A percentile compares a stretch with the other conserved stretches of the same genome.
phyloP scores from a whole-genome alignment of 1,284 basidiomycete genomes.

The Irpex sp. region DNA sequence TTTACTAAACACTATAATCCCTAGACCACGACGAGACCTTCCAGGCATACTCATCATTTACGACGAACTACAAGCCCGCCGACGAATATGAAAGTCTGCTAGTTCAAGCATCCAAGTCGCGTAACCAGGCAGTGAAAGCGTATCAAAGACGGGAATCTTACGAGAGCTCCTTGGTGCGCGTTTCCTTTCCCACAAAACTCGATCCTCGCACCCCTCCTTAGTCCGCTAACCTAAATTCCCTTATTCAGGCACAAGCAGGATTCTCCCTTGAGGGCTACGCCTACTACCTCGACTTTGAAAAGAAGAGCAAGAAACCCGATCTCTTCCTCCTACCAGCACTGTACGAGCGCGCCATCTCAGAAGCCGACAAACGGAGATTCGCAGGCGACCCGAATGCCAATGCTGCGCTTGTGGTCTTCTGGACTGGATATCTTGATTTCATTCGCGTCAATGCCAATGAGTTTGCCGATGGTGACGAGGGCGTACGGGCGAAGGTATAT shows the following conservation, averaged over 20 bases:
- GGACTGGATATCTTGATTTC: conserved; percentile 58
- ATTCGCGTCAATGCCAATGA: conserved; percentile 35
- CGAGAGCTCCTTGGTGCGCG: conserved; percentile 51
- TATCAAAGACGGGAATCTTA: conserved; percentile 57
- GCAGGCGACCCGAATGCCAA: conserved; percentile 49
- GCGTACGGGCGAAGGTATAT: conserved; percentile 36
- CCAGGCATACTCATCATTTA: conserved; percentile 82
- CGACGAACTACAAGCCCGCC: conserved; percentile 68
- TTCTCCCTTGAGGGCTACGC: conserved; percentile 57
- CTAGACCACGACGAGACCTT: conserved; percentile 73
- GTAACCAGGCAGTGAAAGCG: conserved; percentile 51
- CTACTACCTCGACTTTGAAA: conserved; percentile 61
- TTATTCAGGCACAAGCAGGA: conserved; percentile 34
- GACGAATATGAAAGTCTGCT: conserved; percentile 73
- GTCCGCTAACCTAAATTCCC: too few relatives aligned
- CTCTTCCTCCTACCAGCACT: conserved; percentile 52
- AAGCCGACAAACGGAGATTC: conserved; percentile 56
- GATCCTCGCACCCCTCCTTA: too few relatives aligned
- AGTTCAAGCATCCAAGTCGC: conserved; percentile 68
- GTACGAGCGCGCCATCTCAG: conserved; percentile 75
- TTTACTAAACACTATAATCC: not conserved
- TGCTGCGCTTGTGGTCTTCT: conserved; percentile 53
- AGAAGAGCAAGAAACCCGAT: conserved; percentile 60
- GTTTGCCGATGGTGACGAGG: conserved; percentile 29
- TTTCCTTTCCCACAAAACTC: too few relatives aligned